Base-by-base conservation (phyloP, 495 filamentous ascomycete species). In the Neurospora sp. region DNA sequence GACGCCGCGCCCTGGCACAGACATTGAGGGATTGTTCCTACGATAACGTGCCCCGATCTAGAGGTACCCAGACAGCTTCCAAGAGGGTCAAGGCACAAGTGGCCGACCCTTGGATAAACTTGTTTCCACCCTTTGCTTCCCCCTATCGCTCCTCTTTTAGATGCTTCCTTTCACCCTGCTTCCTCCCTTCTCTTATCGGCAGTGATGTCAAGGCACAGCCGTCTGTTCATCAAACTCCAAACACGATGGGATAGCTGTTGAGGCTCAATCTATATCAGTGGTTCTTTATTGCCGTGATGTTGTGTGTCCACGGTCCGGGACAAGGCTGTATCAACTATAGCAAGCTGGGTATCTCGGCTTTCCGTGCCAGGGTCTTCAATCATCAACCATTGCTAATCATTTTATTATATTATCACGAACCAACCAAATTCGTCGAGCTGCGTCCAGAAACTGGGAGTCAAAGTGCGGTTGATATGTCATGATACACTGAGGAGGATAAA, bases 1-100 rank as follows among this genome's bases (percentile, higher is more conserved):
- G 59, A 39, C 18, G 9, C 39, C 69, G 40, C 20, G 69, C 18
- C 42, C 22, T 46, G 37, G 22, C 39, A 31, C 20, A 27, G 27
- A 44, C 16, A 59, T 59, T 16, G 39, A 27, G 40, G 14, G 14
- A 35, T 65, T 65, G 53, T 65, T 18, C 14, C 27, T 16, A 61
- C 12, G 22, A 61, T 61, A 31, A 61, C 12, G 53, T 31, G 22
- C 20, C 5, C n/a, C 12, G 53, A 31, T 12, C 20, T 14, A 65
- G 14, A 65, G 12, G 53, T 65, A 65, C 14, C 14, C 53, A 18
- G 42, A 69, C 7, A 48, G 46, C 46, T 70, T 70, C 69, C 69
- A 75, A 72, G 72, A 39, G 35, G 40, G 22, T 27, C 75, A 78
- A 77, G 77, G 77, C 72, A 77, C 76, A 74, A 72, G 61, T 42